These are phyloP conservation scores for Sistotremastrum niveocremeum DNA, from an alignment of 768 basidiomycete genomes.

Conservation along the genomic window DNA sequence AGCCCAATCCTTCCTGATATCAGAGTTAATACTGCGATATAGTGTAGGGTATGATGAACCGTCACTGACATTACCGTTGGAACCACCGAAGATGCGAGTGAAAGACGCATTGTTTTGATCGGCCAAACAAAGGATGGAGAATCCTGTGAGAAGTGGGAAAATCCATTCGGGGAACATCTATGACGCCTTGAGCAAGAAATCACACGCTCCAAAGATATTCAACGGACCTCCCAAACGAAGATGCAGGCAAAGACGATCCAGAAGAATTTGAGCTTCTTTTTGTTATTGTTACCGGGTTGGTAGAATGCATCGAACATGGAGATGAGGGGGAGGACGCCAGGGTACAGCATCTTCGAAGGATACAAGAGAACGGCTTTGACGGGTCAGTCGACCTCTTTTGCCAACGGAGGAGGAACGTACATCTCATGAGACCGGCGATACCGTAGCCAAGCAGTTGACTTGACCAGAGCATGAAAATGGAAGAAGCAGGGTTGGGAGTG, in stretches of 20 bases:
- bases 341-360: conserved; percentile 41
- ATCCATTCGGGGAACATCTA: conserved; percentile 25
- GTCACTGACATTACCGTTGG: conserved; percentile 29
- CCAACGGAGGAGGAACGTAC: conserved; percentile 31
- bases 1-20: conserved; percentile 36
- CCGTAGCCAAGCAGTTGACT: conserved; percentile 34
- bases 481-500: conserved; percentile 29
- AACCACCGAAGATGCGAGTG: conserved; percentile 46
- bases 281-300: conserved; percentile 24
- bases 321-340: conserved; percentile 30
- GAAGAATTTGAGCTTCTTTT: conserved; percentile 36
- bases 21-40: too few species aligned
- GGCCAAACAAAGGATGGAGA: conserved; percentile 48
- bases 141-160: conserved; percentile 50
- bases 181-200: not conserved
- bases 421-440: conserved; percentile 38
- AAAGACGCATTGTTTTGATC: conserved; percentile 33
- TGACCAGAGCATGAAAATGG: conserved; percentile 30
- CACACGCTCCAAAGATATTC: conserved; percentile 12
- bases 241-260: conserved; percentile 30
- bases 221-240: conserved; percentile 29
- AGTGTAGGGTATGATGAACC: not conserved
- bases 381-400: not conserved
- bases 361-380: conserved; percentile 32
- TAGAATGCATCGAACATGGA: conserved; percentile 38